A percentile compares a stretch with the other conserved stretches of the same genome.
Conservation (phyloP, 495 filamentous ascomycete species). For the Xylaria intraflava region DNA sequence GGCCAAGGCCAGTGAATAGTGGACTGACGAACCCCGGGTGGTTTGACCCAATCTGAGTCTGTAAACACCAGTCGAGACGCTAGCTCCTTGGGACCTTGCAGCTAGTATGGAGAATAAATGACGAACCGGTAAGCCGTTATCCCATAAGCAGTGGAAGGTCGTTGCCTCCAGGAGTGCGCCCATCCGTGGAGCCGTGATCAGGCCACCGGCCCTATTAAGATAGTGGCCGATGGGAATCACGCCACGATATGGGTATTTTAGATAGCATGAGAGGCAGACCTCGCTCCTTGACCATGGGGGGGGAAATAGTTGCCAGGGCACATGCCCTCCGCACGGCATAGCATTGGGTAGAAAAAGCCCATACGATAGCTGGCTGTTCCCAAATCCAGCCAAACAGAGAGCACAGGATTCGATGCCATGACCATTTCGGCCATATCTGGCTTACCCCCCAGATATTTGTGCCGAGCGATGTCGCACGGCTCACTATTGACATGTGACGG, state of each 20-base stretch:
- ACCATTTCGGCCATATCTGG: not conserved
- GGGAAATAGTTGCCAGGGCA: not conserved
- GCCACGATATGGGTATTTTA: not conserved
- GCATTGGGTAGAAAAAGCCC: not conserved
- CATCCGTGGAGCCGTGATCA: not conserved
- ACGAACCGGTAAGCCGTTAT: not conserved
- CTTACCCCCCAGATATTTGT: conserved; percentile 6
- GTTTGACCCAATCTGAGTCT: not conserved
- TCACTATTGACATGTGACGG: conserved; percentile 12
- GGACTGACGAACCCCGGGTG: not conserved
- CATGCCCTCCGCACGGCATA: not conserved
- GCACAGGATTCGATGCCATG: not conserved
- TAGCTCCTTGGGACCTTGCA: not conserved
- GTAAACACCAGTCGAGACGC: not conserved
- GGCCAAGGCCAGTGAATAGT: not conserved
- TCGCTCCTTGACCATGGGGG: not conserved
- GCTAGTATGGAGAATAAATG: not conserved
- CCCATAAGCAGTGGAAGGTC: not conserved
- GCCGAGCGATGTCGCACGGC: not conserved
- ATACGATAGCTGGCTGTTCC: not conserved
- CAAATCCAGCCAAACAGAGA: not conserved
- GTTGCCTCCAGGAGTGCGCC: not conserved
- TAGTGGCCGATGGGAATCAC: not conserved
- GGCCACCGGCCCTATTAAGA: not conserved
- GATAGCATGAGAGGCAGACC: not conserved